Conservation (phyloP, 2,329 filamentous ascomycete genomes). For the Ramularia endophylla region DNA sequence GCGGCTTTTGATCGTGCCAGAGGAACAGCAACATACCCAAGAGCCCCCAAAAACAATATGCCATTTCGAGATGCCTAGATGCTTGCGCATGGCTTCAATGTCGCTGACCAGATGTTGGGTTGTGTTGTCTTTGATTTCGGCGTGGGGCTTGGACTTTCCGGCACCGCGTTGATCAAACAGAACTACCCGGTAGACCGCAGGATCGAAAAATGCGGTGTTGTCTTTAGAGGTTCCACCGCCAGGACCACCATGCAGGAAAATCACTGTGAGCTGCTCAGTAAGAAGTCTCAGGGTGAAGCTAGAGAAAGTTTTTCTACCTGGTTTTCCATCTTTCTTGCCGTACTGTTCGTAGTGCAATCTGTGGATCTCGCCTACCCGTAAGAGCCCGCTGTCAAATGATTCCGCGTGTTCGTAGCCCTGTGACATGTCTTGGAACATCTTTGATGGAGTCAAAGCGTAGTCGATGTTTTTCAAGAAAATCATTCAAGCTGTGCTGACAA, state of each 20-base stretch:
- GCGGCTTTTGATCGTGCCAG: too few species aligned
- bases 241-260: constrained; percentile 17
- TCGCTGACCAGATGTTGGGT: constrained; percentile 13
- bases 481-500: too few species aligned
- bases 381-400: constrained; percentile 70
- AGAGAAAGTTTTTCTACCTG: neutral
- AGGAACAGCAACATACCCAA: too few species aligned
- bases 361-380: constrained; percentile 36
- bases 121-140: constrained; percentile 14
- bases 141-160: constrained; percentile 27
- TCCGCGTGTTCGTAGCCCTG: neutral
- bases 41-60: constrained; percentile 15
- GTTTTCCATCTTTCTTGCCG: constrained; percentile 12
- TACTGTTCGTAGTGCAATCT: constrained; percentile 15
- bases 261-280: constrained; percentile 2
- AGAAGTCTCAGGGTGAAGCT: too few species aligned
- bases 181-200: constrained; percentile 35
- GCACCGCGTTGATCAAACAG: constrained; percentile 38
- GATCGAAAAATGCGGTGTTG: constrained; percentile 14
- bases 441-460: too few species aligned
- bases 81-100: constrained; percentile 11
- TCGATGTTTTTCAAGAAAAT: too few species aligned
- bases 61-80: constrained; percentile 12
- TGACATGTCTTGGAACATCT: too few species aligned
- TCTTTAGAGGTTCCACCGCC: constrained; percentile 9